A percentile compares a stretch with the other conserved stretches of the same genome.
phyloP scores from a whole-genome alignment of 208 protist species.

The Trypanosoma congolense region DNA sequence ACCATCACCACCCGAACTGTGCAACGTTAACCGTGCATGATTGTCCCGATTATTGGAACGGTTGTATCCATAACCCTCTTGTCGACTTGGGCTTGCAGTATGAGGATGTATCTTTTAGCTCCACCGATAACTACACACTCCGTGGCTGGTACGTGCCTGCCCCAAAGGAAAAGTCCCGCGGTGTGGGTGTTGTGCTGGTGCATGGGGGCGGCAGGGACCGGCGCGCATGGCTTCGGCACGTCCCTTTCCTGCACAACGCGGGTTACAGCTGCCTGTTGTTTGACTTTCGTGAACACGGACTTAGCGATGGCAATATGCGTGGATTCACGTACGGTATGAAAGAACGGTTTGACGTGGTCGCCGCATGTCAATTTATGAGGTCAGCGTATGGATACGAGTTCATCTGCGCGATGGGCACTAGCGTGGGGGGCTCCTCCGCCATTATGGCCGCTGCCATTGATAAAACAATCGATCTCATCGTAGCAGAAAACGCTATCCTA shows the following conservation, averaged over 20 bases:
- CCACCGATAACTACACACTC: conserved; percentile 63
- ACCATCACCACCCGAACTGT: conserved; percentile 73
- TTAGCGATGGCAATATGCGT: conserved; percentile 75
- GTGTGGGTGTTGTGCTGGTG: conserved; percentile 82
- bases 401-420: conserved; percentile 86
- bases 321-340: conserved; percentile 88
- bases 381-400: conserved; percentile 52
- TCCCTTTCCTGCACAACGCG: conserved; percentile 76
- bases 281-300: conserved; percentile 86
- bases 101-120: conserved; percentile 73
- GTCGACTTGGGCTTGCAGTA: conserved; percentile 74
- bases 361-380: conserved; percentile 72
- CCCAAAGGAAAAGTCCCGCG: conserved; percentile 5
- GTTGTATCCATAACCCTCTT: conserved; percentile 77
- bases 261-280: conserved; percentile 88
- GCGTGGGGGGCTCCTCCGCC: conserved; percentile 80
- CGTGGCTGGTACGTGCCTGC: conserved; percentile 85
- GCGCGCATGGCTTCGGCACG: conserved; percentile 84
- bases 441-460: conserved; percentile 89
- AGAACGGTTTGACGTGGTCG: conserved; percentile 84
- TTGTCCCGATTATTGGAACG: conserved; percentile 88
- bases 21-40: conserved; percentile 43
- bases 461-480: conserved; percentile 77
- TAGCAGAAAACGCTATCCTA: conserved; percentile 88
- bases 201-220: conserved; percentile 89